Evolutionary conservation across 257 asterid genomes (phyloP), one percentile per base, ranked within the genome.

Genomic region (Lycium barbarum): DNA sequence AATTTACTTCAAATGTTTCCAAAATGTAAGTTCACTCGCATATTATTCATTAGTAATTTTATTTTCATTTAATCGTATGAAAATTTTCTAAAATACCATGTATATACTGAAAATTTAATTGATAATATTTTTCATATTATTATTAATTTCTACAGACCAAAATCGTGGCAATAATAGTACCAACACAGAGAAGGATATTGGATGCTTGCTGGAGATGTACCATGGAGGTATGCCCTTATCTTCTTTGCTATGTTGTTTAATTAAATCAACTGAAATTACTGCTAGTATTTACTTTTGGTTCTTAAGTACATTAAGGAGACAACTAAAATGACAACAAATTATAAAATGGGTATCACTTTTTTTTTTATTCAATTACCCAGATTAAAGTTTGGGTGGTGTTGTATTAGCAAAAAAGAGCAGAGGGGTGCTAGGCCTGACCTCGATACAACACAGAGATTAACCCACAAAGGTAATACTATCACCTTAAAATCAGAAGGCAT

Each of bases 181-280:
- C 92, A 92, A 83, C 93, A 92, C 90, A 92, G 76, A 86, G 88
- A 91, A 59, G 94, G 94, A 86, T 90, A 89, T 53, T 91, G 97
- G 95, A 83, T 92, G 92, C 89, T 90, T 14, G 91, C 89, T 8
- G 95, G 95, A 82, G 93, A 91, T 86, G 92, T 89, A 81, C 94
- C 95, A 53, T 91, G 97, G 95, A 87, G 87, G 95, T 93, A 85
- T 55, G 93, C 76, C 67, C 49, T 11, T 45, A 13, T 65, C 53
- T 14, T 22, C 22, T 71, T 61, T 15, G 36, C 7, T 85, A 0
- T 26, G 43, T 76, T 47, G 7, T 59, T 71, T 26, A 40, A 40
- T 40, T 4, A 14, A 47, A 59, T 9, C 8, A 59, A 17, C 26
- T 26, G 36, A 83, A 8, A 8, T 6, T 66, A 67, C 49, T 38